Percentiles rank a stretch among this genome's conserved stretches.
These are phyloP conservation scores for Fusarium brachygibbosum DNA, from an alignment of 2,329 filamentous ascomycete species.

Conservation along the genomic window DNA sequence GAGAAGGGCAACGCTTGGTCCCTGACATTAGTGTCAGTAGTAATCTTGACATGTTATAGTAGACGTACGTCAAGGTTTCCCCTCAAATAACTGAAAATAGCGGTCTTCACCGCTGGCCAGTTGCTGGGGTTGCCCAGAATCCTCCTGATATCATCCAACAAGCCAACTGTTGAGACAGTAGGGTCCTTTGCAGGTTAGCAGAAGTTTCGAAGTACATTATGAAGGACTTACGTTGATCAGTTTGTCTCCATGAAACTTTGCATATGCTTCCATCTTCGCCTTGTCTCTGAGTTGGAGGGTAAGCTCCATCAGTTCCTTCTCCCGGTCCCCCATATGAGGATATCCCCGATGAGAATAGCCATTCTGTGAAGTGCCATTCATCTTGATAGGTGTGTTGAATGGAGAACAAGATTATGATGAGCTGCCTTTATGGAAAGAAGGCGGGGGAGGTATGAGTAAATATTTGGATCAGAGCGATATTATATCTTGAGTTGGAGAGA, in stretches of 20 bases:
- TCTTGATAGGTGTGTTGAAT: not conserved
- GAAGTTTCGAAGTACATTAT: not conserved
- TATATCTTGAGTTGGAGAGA: not conserved
- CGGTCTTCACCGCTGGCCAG: constrained; percentile 1
- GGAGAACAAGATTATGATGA: not conserved
- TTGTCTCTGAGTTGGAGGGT: constrained; percentile 18
- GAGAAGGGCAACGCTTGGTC: not conserved
- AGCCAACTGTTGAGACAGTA: not conserved
- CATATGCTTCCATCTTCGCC: constrained; percentile 7
- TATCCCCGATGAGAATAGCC: not conserved
- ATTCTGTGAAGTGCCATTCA: not conserved
- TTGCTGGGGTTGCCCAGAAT: not conserved
- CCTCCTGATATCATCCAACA: constrained; percentile 1
- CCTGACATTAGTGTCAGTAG: not conserved
- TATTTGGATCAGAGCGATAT: not conserved
- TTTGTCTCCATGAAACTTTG: constrained; percentile 24
- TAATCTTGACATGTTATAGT: not conserved
- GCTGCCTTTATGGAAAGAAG: not conserved
- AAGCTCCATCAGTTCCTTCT: constrained; percentile 18
- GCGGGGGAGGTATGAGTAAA: not conserved
- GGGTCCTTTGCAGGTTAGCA: constrained; percentile 7
- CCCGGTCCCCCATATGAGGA: not conserved
- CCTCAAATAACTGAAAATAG: not conserved
- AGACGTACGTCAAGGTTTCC: not conserved
- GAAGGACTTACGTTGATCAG: constrained; percentile 17